phyloP scores from a whole-genome alignment of 202 grass and related monocot species.

The Setaria viridis region DNA sequence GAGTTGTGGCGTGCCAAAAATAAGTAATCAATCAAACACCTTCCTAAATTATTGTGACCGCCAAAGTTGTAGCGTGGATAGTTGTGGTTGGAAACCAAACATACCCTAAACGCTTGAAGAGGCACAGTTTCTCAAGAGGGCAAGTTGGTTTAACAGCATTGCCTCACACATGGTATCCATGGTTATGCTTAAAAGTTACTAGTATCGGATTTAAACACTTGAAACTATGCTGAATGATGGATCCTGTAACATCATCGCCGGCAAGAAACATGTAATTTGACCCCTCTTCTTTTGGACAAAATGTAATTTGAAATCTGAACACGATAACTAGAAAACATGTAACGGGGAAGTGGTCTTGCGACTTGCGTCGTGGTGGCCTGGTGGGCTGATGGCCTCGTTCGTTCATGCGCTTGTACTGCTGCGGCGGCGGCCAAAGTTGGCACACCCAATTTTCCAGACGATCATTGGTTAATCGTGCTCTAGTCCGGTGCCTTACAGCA shows the following conservation, averaged over 20 bases:
- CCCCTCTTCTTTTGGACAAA: not conserved
- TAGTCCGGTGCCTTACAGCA: not conserved
- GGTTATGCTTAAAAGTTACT: not conserved
- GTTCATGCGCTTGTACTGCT: not conserved
- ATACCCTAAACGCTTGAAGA: not conserved
- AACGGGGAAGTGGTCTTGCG: no score
- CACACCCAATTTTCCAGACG: not conserved
- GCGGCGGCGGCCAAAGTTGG: not conserved
- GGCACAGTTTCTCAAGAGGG: not conserved
- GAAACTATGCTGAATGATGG: not conserved
- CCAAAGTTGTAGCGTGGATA: no score
- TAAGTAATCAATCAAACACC: no score
- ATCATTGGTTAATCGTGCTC: constrained; percentile 1
- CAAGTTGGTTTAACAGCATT: not conserved
- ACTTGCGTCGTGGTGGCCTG: no score
- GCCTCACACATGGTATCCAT: not conserved
- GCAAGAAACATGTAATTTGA: no score
- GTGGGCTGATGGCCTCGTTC: not conserved
- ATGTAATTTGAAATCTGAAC: not conserved
- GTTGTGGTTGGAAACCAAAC: no score
- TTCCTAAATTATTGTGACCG: no score
- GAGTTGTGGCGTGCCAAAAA: no score
- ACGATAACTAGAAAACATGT: not conserved
- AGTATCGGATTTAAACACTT: no score
- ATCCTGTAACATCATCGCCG: no score